Base-by-base conservation (phyloP, 73 alveolate species). In the Paramecium tetraurelia region DNA sequence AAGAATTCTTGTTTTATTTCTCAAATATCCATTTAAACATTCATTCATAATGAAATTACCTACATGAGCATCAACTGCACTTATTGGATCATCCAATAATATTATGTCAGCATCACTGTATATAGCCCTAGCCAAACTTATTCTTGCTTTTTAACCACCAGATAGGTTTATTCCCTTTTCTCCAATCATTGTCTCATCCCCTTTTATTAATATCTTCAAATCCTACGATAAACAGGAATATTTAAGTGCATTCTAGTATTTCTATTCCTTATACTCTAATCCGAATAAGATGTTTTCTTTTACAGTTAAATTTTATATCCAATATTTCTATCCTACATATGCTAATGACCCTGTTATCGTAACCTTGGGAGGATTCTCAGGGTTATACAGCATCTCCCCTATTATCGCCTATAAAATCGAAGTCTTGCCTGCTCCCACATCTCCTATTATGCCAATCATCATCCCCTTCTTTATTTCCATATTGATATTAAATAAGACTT, bases 81-180 rank as follows among this genome's bases (percentile, higher is more conserved):
- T 86, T 59, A 96, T 90, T 53, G 98, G 98, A 85, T 96, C 98
- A 94, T 96, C 99, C 58, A 96, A 93, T 68, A 96, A 96, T 80
- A 92, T 69, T 16, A 96, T 85, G 72, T 96, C 97, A 50, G 95
- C 95, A 43, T 96, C 95, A 92, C 95, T 90, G 94, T 96, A 96
- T 33, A 96, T 90, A 63, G 97, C 94, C 93, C 99, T 92, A 4
- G 99, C 99, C 24, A 96, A 94, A 24, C 97, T 93, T 77, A 96
- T 95, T 95, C 99, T 95, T 11, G 97, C 97, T 46, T 95, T 96
- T 85, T 96, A 96, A 3, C 99, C 99, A 2, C 99, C 99, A 40
- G 97, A 93, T 70, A 96, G 48, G 43, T 93, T 92, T 4, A 94
- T 85, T 59, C 99, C 98, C 48, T 92, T 93, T 72, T 94, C 96